Conservation (phyloP, 2,329 filamentous ascomycete species). For the Phialophora chinensis region DNA sequence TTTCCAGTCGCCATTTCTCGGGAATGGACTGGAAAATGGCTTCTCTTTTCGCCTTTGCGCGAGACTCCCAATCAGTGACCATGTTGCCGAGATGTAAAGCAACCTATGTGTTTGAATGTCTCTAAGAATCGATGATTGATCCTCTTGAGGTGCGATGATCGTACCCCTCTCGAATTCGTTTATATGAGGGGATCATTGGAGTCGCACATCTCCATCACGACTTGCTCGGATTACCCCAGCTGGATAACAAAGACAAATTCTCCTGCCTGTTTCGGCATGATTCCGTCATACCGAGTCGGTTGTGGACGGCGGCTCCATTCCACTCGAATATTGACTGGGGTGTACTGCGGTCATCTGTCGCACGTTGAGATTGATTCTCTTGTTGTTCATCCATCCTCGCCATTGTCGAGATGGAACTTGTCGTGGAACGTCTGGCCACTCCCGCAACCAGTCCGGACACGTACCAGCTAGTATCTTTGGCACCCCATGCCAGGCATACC, state of each 20-base stretch:
- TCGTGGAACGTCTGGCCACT: slow-evolving; percentile 70
- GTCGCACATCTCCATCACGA: slow-evolving; percentile 25
- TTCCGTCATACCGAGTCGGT: slow-evolving; percentile 6
- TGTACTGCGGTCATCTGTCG: slow-evolving; percentile 70
- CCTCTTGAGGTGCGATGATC: neutral
- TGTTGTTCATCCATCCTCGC: slow-evolving; percentile 85
- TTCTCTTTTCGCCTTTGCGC: slow-evolving; percentile 60
- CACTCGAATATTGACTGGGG: neutral
- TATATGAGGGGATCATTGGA: slow-evolving; percentile 5
- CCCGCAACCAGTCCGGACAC: slow-evolving; percentile 73
- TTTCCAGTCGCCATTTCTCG: slow-evolving; percentile 59
- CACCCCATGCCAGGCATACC: slow-evolving; percentile 95
- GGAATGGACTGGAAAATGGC: slow-evolving; percentile 62
- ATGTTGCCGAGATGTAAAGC: slow-evolving; percentile 24
- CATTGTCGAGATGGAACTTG: slow-evolving; percentile 65
- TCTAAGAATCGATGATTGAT: neutral
- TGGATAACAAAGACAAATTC: slow-evolving; percentile 23
- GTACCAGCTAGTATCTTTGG: slow-evolving; percentile 81
- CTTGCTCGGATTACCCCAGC: neutral
- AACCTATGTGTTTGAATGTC: neutral
- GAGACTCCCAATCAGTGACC: slow-evolving; percentile 54
- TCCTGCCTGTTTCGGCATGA: slow-evolving; percentile 26
- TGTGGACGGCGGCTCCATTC: neutral
- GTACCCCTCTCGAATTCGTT: neutral
- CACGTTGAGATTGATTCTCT: slow-evolving; percentile 90